Base-by-base conservation (phyloP, 306 rosid genomes). In the Pterocarpus santalinus region DNA sequence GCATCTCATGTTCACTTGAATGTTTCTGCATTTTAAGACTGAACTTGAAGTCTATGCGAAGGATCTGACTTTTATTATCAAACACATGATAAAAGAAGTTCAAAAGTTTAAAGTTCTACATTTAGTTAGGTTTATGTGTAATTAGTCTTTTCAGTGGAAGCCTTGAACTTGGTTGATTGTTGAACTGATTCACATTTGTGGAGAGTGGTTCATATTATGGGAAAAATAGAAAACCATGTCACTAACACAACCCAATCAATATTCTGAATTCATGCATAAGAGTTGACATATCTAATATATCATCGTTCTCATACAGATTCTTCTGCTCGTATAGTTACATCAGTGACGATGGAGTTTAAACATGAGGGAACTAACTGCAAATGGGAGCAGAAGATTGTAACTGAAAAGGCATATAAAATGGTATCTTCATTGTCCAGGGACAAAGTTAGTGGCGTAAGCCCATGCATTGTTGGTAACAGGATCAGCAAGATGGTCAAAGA, bases 391-490 rank as follows among this genome's bases (percentile, higher is more conserved):
- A 84, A 77, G 75, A 41, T 84, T 75, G 71, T 83, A 80, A 60
- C 78, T 47, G 34, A 80, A 75, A 75, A 58, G 49, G 46, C 81
- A 77, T 22, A 22, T 10, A 49, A 71, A 30, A 51, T 14, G 58
- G 69, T 10, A 66, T 88, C 87, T 80, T 95, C 87, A 93, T 77
- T 91, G 94, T 70, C 97, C 97, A 8, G 97, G 99, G 85, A 88
- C 93, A 5, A 95, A 95, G 96, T 93, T 95, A 69, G 98, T 93
- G 58, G 99, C 97, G 35, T 77, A 95, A 39, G 98, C 98, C 97
- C 98, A 94, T 12, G 98, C 98, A 63, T 94, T 92, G 92, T 92
- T 92, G 84, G 98, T 82, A 9, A 92, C 97, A 8, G 95, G 99
- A 32, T 93, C 99, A 53, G 98, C 99, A 57, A 93, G 30, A 35